phyloP scores from a whole-genome alignment of 2,329 filamentous ascomycete genomes.

The Colletotrichum sojae region DNA sequence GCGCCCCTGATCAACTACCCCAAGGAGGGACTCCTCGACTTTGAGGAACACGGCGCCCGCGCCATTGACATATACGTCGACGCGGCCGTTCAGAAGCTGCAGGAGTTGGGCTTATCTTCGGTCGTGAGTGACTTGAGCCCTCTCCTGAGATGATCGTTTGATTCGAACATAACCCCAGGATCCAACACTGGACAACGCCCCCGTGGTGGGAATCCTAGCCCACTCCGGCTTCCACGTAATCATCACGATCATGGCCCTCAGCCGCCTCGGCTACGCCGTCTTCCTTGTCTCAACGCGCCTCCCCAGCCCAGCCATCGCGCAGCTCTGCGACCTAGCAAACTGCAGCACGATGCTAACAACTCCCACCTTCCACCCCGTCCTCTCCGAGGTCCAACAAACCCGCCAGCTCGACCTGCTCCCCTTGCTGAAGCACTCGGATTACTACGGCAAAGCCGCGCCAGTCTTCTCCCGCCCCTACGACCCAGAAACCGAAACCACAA shows the following conservation, averaged over 20 bases:
- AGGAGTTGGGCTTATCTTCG: background rate
- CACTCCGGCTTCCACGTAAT: conserved; percentile 68
- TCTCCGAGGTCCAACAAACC: conserved; percentile 5
- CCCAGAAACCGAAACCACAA: conserved; percentile 1
- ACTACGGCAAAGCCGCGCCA: background rate
- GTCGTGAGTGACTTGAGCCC: background rate
- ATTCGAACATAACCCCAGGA: background rate
- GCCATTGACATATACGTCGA: conserved; percentile 13
- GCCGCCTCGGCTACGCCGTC: conserved; percentile 66
- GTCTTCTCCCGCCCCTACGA: background rate
- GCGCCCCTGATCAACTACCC: conserved; percentile 5
- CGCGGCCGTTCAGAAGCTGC: conserved; percentile 5
- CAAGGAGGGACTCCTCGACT: conserved; percentile 2
- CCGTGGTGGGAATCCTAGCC: conserved; percentile 64
- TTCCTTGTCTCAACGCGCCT: conserved; percentile 10
- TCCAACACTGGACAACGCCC: conserved; percentile 35
- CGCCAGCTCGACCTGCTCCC: background rate
- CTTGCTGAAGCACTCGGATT: background rate
- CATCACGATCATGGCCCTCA: conserved; percentile 66
- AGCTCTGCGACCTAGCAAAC: background rate
- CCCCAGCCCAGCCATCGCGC: conserved; percentile 6
- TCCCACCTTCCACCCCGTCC: conserved; percentile 4
- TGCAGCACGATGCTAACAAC: conserved; percentile 9
- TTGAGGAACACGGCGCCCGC: conserved; percentile 4
- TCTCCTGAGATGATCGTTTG: background rate